These are phyloP conservation scores for Linum lewisii DNA, from an alignment of 345 rosid genomes.

Conservation along the genomic window DNA sequence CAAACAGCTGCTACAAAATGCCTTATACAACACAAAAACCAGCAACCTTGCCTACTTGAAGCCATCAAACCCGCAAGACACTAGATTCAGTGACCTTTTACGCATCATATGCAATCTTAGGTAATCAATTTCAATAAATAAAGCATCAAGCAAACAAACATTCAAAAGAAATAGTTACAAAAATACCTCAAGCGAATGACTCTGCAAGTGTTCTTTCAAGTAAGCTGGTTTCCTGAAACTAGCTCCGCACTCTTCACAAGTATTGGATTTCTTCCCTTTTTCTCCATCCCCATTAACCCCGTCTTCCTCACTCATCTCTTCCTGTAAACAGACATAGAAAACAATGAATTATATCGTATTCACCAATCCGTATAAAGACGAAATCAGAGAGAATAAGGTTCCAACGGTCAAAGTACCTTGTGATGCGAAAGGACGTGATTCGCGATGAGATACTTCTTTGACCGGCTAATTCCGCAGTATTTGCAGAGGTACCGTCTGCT, in stretches of 20 bases:
- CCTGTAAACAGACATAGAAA: conserved; percentile 20
- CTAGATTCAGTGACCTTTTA: too few species aligned
- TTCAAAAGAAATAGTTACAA: conserved; percentile 14
- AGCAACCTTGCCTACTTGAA: conserved; percentile 38
- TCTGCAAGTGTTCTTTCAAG: conserved; percentile 71
- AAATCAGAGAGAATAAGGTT: neutral
- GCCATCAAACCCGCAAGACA: too few species aligned
- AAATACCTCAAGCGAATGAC: conserved; percentile 38
- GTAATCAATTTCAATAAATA: neutral
- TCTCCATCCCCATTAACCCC: conserved; percentile 19
- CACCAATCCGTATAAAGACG: neutral
- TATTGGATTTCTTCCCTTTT: conserved; percentile 17
- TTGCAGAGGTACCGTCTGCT: conserved; percentile 63
- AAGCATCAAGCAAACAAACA: neutral
- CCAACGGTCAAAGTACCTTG: conserved; percentile 25
- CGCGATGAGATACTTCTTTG: conserved; percentile 61
- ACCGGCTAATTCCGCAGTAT: conserved; percentile 76
- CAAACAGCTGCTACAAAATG: neutral
- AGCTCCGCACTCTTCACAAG: conserved; percentile 60
- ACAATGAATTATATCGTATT: neutral
- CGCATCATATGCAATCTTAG: too few species aligned
- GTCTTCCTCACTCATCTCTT: conserved; percentile 35
- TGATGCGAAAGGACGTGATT: conserved; percentile 51
- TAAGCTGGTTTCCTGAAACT: conserved; percentile 72
- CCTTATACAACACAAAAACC: neutral